Conservation (phyloP, 2,329 filamentous ascomycete genomes). For the Dothideomycetes sp. region DNA sequence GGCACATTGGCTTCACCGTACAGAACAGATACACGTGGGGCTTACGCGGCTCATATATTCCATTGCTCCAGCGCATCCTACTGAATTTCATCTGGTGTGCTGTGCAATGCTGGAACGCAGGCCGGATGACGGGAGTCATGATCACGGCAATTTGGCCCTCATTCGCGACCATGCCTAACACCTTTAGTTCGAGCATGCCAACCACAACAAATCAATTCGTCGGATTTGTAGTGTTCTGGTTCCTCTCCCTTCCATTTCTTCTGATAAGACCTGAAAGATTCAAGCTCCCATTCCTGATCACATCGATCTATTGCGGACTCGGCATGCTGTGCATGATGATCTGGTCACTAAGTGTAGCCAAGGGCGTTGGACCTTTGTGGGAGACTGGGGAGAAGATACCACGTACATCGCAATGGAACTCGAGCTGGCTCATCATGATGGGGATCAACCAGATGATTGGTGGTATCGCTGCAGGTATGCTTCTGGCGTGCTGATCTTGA, state of each 20-base stretch:
- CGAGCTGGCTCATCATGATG: conserved; percentile 35
- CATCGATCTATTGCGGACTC: conserved; percentile 3
- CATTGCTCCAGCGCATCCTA: conserved; percentile 2
- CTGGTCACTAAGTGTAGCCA: conserved; percentile 4
- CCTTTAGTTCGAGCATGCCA: conserved; percentile 1
- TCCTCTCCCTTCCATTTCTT: conserved; percentile 1
- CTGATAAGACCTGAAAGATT: conserved; percentile 3
- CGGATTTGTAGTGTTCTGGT: conserved; percentile 4
- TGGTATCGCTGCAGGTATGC: conserved; percentile 26
- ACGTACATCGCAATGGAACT: conserved; percentile 18
- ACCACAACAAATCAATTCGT: conserved; percentile 5
- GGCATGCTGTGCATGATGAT: conserved; percentile 6
- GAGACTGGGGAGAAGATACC: conserved; percentile 2
- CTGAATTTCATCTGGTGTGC: conserved; percentile 6
- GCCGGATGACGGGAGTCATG: neutral
- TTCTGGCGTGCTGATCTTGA: too few relatives aligned
- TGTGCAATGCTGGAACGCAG: conserved; percentile 4
- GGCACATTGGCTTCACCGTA: conserved; percentile 5
- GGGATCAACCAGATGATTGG: conserved; percentile 35
- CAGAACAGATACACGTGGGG: conserved; percentile 5
- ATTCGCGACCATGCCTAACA: conserved; percentile 6
- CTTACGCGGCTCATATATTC: neutral
- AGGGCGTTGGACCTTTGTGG: conserved; percentile 3
- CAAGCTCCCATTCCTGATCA: conserved; percentile 2
- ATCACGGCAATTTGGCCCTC: conserved; percentile 5